Evolutionary conservation across 495 filamentous ascomycete genomes (phyloP), one percentile per base, ranked within the genome.

Genomic region (Neurospora africana): DNA sequence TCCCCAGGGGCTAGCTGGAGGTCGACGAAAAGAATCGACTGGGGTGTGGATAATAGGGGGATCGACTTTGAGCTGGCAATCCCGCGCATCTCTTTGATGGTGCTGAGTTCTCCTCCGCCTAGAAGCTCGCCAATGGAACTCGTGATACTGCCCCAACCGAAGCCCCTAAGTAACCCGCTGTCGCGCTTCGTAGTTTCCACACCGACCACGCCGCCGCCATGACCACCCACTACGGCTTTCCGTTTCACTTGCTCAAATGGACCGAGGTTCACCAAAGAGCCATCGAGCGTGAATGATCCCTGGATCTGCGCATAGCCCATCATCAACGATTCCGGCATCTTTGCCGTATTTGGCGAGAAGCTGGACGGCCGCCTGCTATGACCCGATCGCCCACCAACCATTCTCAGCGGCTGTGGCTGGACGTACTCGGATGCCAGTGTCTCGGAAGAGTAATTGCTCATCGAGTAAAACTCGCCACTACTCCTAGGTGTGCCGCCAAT

Each of bases 221-320:
- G 92, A 3, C 91, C 91, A 47, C 95, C 93, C 33, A 97, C 86
- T 19, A 97, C 92, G 38, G 92, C 96, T 79, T 96, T 97, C 53
- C 95, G 85, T 79, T 98, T 99, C 36, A 98, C 93, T 71, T 96
- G 93, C 78, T 99, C 96, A 75, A 99, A 99, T 4, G 90, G 92
- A 3, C 89, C 90, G 43, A 95, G 90, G 74, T 97, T 93, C 70
- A 98, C 87, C 40, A 99, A 83, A 7, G 96, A 97, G 0, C 94
- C 93, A 79, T 99, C 95, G 8, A 98, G 81, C 0, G 90, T 93
- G 74, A 98, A 99, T 0, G 92, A 91, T 21, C 96, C 95, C 76
- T 91, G 90, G n/a, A 98, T 87, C 78, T 99, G 95, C 6, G 91
- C 96, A 82, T 97, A 99, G 11, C 94, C 95, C 95, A 99, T 98